Evolutionary conservation across 148 eudicot species (phyloP).

Genomic region (Chenopodium berlandieri): DNA sequence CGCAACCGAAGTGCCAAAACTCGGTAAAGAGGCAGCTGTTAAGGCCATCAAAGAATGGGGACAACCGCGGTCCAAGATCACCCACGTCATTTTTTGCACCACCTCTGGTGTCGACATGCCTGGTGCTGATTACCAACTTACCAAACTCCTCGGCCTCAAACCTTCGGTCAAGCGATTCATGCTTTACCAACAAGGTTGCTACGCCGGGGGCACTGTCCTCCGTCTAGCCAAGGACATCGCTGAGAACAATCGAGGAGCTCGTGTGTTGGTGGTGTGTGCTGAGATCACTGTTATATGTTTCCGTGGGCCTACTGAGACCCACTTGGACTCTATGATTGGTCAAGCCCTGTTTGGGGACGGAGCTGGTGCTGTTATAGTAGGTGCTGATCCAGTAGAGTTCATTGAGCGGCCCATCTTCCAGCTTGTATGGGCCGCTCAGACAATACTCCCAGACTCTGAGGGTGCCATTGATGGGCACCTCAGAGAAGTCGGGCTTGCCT

Average conservation of each 20-base stretch:
- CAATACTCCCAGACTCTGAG: not conserved
- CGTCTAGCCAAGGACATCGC: slow-evolving; percentile 6
- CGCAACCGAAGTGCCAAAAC: slow-evolving; percentile 7
- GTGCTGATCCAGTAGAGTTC: slow-evolving; percentile 7
- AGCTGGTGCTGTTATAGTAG: not conserved
- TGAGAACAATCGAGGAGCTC: slow-evolving; percentile 9
- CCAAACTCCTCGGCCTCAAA: slow-evolving; percentile 9
- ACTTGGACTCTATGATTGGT: slow-evolving; percentile 8
- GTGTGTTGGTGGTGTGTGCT: not conserved
- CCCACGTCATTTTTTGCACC: slow-evolving; percentile 11
- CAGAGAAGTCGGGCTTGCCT: not conserved
- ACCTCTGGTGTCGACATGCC: slow-evolving; percentile 13
- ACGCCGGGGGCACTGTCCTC: slow-evolving; percentile 5
- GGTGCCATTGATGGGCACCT: slow-evolving; percentile 5
- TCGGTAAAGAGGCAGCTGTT: slow-evolving; percentile 11
- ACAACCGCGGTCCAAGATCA: slow-evolving; percentile 5
- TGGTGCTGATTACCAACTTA: slow-evolving; percentile 9
- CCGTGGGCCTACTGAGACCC: slow-evolving; percentile 8
- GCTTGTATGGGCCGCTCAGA: slow-evolving; percentile 3
- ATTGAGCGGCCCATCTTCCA: slow-evolving; percentile 11
- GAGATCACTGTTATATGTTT: slow-evolving; percentile 1
- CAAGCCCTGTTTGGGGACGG: slow-evolving; percentile 5
- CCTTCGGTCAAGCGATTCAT: slow-evolving; percentile 4
- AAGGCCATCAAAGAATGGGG: slow-evolving; percentile 16
- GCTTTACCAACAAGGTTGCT: slow-evolving; percentile 12